These are phyloP conservation scores for Penicillium macrosclerotiorum DNA, from an alignment of 495 filamentous ascomycete genomes.

Conservation along the genomic window DNA sequence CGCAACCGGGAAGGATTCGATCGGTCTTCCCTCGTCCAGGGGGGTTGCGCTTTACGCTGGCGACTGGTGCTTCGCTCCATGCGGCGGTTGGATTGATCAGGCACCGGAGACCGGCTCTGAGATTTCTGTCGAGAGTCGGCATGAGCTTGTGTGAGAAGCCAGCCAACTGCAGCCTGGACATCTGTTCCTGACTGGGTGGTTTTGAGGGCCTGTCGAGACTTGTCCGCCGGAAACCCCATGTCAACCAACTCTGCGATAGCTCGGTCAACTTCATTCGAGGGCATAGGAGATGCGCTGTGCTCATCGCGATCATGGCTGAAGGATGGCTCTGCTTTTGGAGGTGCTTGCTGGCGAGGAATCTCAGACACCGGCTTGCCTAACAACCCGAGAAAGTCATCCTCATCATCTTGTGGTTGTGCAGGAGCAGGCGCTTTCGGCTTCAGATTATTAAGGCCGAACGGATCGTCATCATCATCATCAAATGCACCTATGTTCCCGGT, in stretches of 20 bases:
- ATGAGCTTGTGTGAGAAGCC: constrained; percentile 89
- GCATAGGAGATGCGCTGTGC: constrained; percentile 33
- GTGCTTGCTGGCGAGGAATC: constrained; percentile 47
- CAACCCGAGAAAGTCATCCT: constrained; percentile 88
- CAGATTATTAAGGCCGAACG: constrained; percentile 79
- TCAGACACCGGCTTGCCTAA: constrained; percentile 85
- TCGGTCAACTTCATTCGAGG: constrained; percentile 65
- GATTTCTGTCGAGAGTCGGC: constrained; percentile 63
- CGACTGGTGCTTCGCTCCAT: constrained; percentile 38
- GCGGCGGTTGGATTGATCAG: constrained; percentile 30
- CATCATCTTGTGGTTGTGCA: constrained; percentile 40
- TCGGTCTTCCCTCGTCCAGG: constrained; percentile 37
- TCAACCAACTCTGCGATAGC: constrained; percentile 90
- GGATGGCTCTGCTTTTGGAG: constrained; percentile 39
- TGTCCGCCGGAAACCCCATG: constrained; percentile 88
- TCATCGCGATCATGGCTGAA: constrained; percentile 41
- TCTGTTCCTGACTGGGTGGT: constrained; percentile 77
- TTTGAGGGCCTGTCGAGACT: constrained; percentile 70
- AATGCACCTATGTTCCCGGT: constrained; percentile 20
- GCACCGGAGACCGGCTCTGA: constrained; percentile 31
- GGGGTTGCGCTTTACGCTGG: constrained; percentile 34
- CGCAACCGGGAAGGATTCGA: constrained; percentile 35
- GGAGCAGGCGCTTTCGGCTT: constrained; percentile 42
- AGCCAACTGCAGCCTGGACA: constrained; percentile 84
- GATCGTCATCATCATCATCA: constrained; percentile 68